These are phyloP conservation scores for Casuarina cunninghamiana DNA, from an alignment of 306 rosid genomes.

Conservation along the genomic window DNA sequence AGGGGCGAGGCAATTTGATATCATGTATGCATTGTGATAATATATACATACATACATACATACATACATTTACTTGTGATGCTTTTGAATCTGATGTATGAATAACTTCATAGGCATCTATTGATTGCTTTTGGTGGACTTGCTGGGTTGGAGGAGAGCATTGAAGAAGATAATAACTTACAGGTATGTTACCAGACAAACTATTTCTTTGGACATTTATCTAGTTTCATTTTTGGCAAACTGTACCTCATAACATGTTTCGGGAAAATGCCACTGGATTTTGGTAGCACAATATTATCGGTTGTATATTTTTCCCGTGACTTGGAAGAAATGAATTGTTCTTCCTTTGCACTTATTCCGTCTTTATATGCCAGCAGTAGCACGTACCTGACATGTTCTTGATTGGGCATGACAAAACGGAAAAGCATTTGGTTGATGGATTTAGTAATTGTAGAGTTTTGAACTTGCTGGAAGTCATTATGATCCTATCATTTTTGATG, in stretches of 20 bases:
- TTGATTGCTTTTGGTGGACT: conserved; percentile 96
- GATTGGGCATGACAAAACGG: neutral
- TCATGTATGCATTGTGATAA: conserved; percentile 9
- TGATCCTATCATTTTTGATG: neutral
- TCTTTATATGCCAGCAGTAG: neutral
- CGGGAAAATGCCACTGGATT: conserved; percentile 1
- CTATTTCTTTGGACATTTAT: neutral
- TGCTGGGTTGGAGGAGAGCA: conserved; percentile 96
- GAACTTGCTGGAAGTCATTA: neutral
- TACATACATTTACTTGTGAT: conserved; percentile 5
- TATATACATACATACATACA: neutral
- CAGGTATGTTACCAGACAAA: conserved; percentile 46
- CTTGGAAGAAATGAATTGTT: neutral
- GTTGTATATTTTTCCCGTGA: conserved; percentile 3
- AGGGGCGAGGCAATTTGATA: conserved; percentile 15
- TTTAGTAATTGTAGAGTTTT: neutral
- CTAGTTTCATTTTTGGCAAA: conserved; percentile 18
- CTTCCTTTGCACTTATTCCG: neutral
- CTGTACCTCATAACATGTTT: conserved; percentile 20
- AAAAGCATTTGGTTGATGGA: neutral
- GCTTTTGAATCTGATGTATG: conserved; percentile 17
- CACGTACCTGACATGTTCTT: neutral
- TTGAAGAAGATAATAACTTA: conserved; percentile 77
- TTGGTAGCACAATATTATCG: conserved; percentile 6
- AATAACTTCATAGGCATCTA: conserved; percentile 62